Evolutionary conservation across 2,329 filamentous ascomycete species (phyloP), one percentile per base, ranked within the genome.

Genomic region (Pochonia chlamydosporia): DNA sequence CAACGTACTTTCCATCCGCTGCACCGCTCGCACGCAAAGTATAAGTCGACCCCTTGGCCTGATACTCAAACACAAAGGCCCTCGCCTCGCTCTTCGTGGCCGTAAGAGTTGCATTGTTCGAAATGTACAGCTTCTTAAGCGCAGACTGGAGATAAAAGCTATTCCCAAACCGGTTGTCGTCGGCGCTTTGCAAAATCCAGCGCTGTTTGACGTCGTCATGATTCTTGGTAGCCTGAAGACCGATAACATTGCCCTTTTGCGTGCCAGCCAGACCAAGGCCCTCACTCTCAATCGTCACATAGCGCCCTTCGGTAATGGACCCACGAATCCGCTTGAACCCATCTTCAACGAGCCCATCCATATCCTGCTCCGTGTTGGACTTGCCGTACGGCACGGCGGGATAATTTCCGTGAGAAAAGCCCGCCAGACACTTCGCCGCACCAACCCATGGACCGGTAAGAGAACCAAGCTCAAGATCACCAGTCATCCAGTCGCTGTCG

Each of bases 251-350:
- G 2, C 57, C 43, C 2, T 58, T 63, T 2, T 67, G 63, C 33
- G 53, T 21, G 49, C 56, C 37, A 40, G 62, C 43, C 16, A 76
- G 62, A 3, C 71, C 71, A 16, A 56, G 62, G 16, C 70, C 69
- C 20, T 63, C 59, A 45, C 18, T 49, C 54, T 76, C 73, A 48
- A 78, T 74, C 5, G 70, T 69, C 14, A 79, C 61, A 53, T 73
- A 78, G 36, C 73, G 70, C 20, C 74, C 75, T 55, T 78, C 75
- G n/a, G 72, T 77, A 23, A 78, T 59, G 16, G 68, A 61, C 3
- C 75, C 75, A 5, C 74, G 62, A 14, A 74, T 65, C 40, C 65
- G 56, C 58, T 79, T 79, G 64, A 68, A 76, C 2, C 75, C 75
- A 39, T 75, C 63, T 54, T 78, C 75, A 45, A 64, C 61, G 3